phyloP scores from a whole-genome alignment of 2,329 filamentous ascomycete species.

The Drechslerella stenobrocha region DNA sequence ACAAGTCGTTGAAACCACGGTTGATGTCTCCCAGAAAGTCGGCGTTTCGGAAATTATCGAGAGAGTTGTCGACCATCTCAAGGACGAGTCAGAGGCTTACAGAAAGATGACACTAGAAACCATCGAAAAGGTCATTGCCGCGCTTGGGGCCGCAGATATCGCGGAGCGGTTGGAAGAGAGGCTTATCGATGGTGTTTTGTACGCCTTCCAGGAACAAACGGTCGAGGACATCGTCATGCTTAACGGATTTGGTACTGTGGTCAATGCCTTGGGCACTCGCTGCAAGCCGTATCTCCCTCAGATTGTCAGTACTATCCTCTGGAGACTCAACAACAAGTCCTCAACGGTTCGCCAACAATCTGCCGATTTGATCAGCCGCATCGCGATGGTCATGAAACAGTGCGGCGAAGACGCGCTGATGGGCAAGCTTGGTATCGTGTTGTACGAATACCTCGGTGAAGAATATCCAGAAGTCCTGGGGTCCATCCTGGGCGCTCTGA shows the following conservation, averaged over 20 bases:
- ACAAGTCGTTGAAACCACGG: constrained; percentile 96
- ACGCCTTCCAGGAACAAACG: constrained; percentile 96
- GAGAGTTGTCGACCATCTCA: constrained; percentile 89
- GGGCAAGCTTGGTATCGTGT: constrained; percentile 88
- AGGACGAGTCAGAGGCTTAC: constrained; percentile 97
- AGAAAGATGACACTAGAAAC: constrained; percentile 99
- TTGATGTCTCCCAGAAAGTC: constrained; percentile 97
- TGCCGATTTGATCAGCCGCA: constrained; percentile 91
- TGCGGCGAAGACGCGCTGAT: constrained; percentile 95
- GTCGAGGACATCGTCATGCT: constrained; percentile 95
- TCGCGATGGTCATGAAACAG: constrained; percentile 98
- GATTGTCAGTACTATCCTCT: constrained; percentile 94
- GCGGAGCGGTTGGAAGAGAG: constrained; percentile 89
- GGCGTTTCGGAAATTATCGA: constrained; percentile 93
- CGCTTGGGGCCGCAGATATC: constrained; percentile 89
- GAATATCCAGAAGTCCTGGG: constrained; percentile 98
- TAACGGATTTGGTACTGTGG: constrained; percentile 96
- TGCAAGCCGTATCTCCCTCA: constrained; percentile 97
- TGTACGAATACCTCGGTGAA: constrained; percentile 98
- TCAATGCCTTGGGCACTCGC: constrained; percentile 88
- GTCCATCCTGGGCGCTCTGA: constrained; percentile 90
- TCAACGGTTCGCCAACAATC: constrained; percentile 95
- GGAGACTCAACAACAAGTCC: constrained; percentile 96
- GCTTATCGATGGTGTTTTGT: constrained; percentile 90
- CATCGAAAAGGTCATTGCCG: constrained; percentile 92